phyloP scores from a whole-genome alignment of 176 grass and related monocot genomes.

The Poa pratensis region DNA sequence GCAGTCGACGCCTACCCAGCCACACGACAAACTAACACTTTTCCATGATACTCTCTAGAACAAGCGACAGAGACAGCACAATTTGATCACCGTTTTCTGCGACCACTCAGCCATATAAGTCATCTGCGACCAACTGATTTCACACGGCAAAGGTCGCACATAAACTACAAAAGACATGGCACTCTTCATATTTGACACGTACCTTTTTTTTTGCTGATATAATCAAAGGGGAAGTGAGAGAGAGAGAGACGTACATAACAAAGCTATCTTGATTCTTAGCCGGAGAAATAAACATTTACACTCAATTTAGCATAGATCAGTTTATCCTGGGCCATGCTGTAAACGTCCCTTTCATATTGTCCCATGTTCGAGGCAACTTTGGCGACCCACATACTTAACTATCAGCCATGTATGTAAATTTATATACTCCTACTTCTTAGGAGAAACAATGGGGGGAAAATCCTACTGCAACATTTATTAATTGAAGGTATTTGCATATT shows the following conservation, averaged over 20 bases:
- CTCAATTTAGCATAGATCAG: background rate
- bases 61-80: background rate
- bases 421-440: background rate
- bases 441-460: background rate
- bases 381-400: background rate
- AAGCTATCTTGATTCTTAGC: no score
- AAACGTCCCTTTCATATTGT: conserved; percentile 28
- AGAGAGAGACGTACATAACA: background rate
- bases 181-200: background rate
- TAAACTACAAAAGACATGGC: background rate
- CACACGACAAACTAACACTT: conserved; percentile 53
- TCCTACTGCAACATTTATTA: background rate
- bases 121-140: background rate
- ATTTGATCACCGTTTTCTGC: background rate
- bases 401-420: conserved; percentile 1
- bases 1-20: conserved; percentile 31
- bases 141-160: background rate
- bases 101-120: background rate
- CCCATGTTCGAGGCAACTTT: conserved; percentile 25
- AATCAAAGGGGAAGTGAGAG: background rate
- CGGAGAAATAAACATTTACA: background rate
- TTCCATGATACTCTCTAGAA: conserved; percentile 36
- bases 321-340: background rate
- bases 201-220: background rate
- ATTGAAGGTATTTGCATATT: background rate